Percentiles rank a stretch among this genome's conserved stretches.
Evolutionary conservation across 805 yeast genomes (phyloP).

Genomic region (Nakazawaea anatomiae): DNA sequence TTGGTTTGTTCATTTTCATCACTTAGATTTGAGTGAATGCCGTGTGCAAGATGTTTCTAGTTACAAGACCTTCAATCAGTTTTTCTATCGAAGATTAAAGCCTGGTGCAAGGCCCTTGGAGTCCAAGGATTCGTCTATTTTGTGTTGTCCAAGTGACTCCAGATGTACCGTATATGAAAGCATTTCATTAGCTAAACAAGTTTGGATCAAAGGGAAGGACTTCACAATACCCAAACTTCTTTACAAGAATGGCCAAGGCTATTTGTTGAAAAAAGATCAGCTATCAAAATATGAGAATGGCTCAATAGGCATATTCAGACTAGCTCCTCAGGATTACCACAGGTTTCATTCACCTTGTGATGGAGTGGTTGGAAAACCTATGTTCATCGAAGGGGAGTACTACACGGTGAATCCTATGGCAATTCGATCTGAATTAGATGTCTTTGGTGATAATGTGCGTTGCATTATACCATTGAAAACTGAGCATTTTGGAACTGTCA

Average conservation of each 20-base stretch:
- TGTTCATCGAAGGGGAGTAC: slow-evolving; percentile 78
- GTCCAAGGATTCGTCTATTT: slow-evolving; percentile 42
- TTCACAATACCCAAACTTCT: slow-evolving; percentile 65
- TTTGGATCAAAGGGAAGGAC: slow-evolving; percentile 87
- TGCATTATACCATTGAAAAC: slow-evolving; percentile 74
- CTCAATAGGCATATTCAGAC: slow-evolving; percentile 70
- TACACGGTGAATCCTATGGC: slow-evolving; percentile 99
- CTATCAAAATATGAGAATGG: slow-evolving; percentile 38
- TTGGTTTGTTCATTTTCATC: slow-evolving; percentile 77
- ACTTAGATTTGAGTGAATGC: slow-evolving; percentile 72
- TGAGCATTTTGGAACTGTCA: slow-evolving; percentile 67
- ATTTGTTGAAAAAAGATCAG: slow-evolving; percentile 17
- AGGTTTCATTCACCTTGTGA: slow-evolving; percentile 85
- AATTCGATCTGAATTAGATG: slow-evolving; percentile 78
- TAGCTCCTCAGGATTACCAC: slow-evolving; percentile 97
- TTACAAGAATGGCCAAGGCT: slow-evolving; percentile 33
- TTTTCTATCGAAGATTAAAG: slow-evolving; percentile 74
- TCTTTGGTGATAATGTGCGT: slow-evolving; percentile 87
- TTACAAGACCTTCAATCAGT: slow-evolving; percentile 77
- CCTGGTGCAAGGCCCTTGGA: slow-evolving; percentile 71
- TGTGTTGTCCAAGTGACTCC: slow-evolving; percentile 83
- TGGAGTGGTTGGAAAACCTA: slow-evolving; percentile 64
- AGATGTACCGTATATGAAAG: slow-evolving; percentile 67
- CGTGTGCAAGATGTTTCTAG: slow-evolving; percentile 36
- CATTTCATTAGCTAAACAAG: slow-evolving; percentile 53